phyloP scores from a whole-genome alignment of 768 basidiomycete species.

The Myochromella boudieri region DNA sequence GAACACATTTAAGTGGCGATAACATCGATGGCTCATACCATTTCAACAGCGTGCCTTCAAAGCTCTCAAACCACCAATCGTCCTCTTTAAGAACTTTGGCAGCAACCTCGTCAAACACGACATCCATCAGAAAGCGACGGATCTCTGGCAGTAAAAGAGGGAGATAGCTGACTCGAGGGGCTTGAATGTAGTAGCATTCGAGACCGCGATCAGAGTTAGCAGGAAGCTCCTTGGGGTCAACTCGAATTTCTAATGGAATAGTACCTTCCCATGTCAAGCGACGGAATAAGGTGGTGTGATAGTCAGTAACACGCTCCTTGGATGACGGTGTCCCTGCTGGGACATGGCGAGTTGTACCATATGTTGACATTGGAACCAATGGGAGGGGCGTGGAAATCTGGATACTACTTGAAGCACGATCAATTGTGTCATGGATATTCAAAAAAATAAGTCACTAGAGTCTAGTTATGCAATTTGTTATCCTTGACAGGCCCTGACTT shows the following conservation, averaged over 20 bases:
- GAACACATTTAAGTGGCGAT: conserved; percentile 1
- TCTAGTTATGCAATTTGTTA: too few species aligned
- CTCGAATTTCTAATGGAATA: conserved; percentile 84
- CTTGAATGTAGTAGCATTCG: conserved; percentile 89
- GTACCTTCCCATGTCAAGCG: conserved; percentile 90
- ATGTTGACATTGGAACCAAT: conserved; percentile 43
- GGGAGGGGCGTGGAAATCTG: too few species aligned
- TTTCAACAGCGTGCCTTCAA: conserved; percentile 77
- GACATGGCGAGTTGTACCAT: conserved; percentile 52
- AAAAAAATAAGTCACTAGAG: too few species aligned
- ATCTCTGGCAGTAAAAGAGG: conserved; percentile 90
- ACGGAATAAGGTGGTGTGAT: conserved; percentile 78
- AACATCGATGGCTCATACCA: conserved; percentile 70
- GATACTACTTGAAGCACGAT: too few species aligned
- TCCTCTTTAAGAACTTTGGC: conserved; percentile 77
- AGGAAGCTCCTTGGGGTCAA: conserved; percentile 87
- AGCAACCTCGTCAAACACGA: conserved; percentile 87
- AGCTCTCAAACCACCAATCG: conserved; percentile 98
- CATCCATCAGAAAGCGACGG: conserved; percentile 83
- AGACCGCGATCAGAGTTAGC: conserved; percentile 87
- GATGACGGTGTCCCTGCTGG: conserved; percentile 27
- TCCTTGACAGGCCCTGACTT: too few species aligned
- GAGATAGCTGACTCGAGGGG: conserved; percentile 90
- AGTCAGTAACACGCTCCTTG: conserved; percentile 44
- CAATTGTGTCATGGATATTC: too few species aligned